Conservation (phyloP, 192 early-diverging fungal species). For the Chytriomyces hyalinus region DNA sequence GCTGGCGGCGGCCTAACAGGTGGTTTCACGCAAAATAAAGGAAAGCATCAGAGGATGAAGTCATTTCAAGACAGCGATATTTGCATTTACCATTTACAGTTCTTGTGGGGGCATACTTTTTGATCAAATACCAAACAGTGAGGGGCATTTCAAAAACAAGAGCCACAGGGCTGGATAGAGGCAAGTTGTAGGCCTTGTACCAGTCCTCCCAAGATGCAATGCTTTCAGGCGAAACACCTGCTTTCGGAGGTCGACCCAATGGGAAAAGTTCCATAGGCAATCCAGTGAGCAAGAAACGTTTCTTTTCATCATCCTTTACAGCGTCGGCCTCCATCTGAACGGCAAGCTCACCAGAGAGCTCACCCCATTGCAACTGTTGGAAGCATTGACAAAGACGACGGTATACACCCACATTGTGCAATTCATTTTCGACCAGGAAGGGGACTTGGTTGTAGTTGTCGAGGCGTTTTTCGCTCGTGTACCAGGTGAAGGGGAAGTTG, state of each 20-base stretch:
- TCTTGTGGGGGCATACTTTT: constrained; percentile 46
- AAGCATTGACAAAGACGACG: constrained; percentile 59
- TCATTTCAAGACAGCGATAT: constrained; percentile 4
- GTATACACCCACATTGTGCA: constrained; percentile 61
- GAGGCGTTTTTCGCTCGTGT: constrained; percentile 52
- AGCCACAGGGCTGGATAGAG: constrained; percentile 51
- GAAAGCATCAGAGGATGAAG: constrained; percentile 1
- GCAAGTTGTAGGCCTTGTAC: constrained; percentile 43
- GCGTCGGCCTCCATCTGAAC: constrained; percentile 38
- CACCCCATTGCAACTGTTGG: constrained; percentile 51
- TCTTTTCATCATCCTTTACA: constrained; percentile 36
- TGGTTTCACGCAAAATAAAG: background rate
- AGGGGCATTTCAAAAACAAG: constrained; percentile 59
- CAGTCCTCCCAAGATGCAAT: constrained; percentile 55
- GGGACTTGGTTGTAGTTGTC: constrained; percentile 56
- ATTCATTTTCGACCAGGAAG: constrained; percentile 49
- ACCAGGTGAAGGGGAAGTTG: constrained; percentile 58
- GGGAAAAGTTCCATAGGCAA: constrained; percentile 55
- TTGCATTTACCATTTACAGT: constrained; percentile 23
- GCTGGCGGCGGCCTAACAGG: constrained; percentile 42
- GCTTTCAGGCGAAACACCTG: constrained; percentile 29
- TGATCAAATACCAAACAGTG: constrained; percentile 57
- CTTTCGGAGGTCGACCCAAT: constrained; percentile 41
- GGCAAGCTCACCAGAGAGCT: constrained; percentile 44
- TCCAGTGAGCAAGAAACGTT: constrained; percentile 48